Evolutionary conservation across 2,329 filamentous ascomycete species (phyloP).

Genomic region (Phoma sp.): DNA sequence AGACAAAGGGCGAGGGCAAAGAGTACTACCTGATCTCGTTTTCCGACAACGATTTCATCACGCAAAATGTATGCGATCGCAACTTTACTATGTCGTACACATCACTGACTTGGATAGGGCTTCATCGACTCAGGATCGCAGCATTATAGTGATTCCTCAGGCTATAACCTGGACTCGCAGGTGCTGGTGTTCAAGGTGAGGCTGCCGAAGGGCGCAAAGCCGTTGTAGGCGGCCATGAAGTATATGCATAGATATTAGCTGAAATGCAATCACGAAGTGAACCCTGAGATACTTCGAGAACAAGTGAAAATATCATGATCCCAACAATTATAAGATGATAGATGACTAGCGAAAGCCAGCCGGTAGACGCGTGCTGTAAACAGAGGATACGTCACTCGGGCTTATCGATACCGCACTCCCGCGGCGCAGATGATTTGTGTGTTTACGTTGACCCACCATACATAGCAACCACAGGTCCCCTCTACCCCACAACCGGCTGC

Average conservation of each 20-base stretch:
- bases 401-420: conserved; percentile 3
- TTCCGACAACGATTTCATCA: conserved; percentile 78
- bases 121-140: conserved; percentile 64
- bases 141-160: conserved; percentile 62
- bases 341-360: too few relatives aligned
- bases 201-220: conserved; percentile 49
- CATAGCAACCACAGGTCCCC: conserved; percentile 14
- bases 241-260: background rate
- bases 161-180: conserved; percentile 66
- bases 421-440: conserved; percentile 5
- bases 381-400: conserved; percentile 4
- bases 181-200: conserved; percentile 67
- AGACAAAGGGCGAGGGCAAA: conserved; percentile 58
- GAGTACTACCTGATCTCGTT: conserved; percentile 73
- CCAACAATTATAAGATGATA: too few relatives aligned
- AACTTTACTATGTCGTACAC: too few relatives aligned
- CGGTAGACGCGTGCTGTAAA: too few relatives aligned
- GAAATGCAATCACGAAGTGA: too few relatives aligned
- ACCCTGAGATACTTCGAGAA: too few relatives aligned
- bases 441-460: conserved; percentile 9
- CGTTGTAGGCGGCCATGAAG: conserved; percentile 21
- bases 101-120: too few relatives aligned
- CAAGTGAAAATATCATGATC: too few relatives aligned
- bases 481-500: conserved; percentile 12
- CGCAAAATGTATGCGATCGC: too few relatives aligned